These are phyloP conservation scores for Penicillium crustosum DNA, from an alignment of 2,329 filamentous ascomycete species.

Conservation along the genomic window DNA sequence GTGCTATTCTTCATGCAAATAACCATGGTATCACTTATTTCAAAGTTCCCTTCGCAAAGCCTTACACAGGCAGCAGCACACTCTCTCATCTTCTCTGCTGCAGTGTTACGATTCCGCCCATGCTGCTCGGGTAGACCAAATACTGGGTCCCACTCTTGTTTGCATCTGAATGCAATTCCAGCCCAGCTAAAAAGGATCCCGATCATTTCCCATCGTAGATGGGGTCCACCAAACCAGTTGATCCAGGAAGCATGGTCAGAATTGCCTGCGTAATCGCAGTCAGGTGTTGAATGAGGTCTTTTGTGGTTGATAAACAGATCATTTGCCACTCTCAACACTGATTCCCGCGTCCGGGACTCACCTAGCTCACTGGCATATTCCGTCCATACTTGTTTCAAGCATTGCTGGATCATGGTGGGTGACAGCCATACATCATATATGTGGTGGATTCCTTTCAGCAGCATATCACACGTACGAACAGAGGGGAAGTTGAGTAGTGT, in stretches of 20 bases:
- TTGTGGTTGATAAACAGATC: background rate
- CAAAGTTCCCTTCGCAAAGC: constrained; percentile 1
- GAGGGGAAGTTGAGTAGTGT: background rate
- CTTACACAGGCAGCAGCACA: background rate
- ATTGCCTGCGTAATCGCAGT: background rate
- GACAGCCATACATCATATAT: constrained; percentile 1
- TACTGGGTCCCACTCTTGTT: constrained; percentile 1
- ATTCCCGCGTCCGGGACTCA: background rate
- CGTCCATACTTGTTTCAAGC: constrained; percentile 2
- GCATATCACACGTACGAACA: background rate
- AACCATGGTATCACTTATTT: constrained; percentile 1
- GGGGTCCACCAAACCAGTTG: background rate
- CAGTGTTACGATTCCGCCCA: background rate
- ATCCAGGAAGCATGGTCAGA: background rate
- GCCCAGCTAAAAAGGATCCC: constrained; percentile 1
- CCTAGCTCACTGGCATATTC: background rate
- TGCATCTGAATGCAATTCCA: constrained; percentile 2
- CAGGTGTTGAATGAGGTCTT: background rate
- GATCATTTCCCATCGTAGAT: constrained; percentile 3
- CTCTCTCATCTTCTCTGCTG: constrained; percentile 1
- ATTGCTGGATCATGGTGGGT: background rate
- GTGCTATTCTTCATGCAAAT: constrained; percentile 6
- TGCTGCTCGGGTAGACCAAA: background rate
- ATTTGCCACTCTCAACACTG: background rate
- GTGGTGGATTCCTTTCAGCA: background rate